A percentile compares a stretch with the other conserved stretches of the same genome.
Evolutionary conservation across 257 asterid species (phyloP).

Genomic region (Eustoma russellianum): DNA sequence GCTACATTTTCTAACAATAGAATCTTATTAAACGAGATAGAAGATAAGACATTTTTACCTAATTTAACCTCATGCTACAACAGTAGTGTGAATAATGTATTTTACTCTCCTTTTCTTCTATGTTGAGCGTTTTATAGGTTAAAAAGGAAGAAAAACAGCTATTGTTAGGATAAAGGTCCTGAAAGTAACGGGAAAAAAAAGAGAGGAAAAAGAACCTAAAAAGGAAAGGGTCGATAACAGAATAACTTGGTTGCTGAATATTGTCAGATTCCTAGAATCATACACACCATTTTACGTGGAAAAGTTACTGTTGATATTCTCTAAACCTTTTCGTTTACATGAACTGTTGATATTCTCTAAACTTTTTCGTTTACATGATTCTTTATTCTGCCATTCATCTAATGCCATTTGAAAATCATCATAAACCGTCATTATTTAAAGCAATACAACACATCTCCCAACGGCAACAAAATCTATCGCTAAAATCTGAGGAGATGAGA

Average conservation of each 20-base stretch:
- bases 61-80: no score
- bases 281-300: conserved; percentile 9
- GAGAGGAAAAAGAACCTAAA: neutral
- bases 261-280: conserved; percentile 22
- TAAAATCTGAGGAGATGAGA: no score
- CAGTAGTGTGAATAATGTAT: no score
- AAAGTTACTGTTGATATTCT: conserved; percentile 11
- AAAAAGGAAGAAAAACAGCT: no score
- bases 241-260: conserved; percentile 6
- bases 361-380: conserved; percentile 8
- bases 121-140: no score
- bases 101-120: no score
- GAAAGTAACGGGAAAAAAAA: no score
- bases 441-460: no score
- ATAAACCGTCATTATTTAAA: conserved; percentile 7
- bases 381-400: conserved; percentile 17
- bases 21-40: no score
- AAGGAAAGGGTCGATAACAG: neutral
- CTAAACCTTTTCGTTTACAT: conserved; percentile 2
- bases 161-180: neutral
- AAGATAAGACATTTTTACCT: no score
- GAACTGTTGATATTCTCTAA: conserved; percentile 10
- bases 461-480: no score
- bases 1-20: no score
- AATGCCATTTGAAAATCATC: conserved; percentile 12